Conservation (phyloP, 2,329 filamentous ascomycete species). For the Dactylonectria estremocensis region DNA sequence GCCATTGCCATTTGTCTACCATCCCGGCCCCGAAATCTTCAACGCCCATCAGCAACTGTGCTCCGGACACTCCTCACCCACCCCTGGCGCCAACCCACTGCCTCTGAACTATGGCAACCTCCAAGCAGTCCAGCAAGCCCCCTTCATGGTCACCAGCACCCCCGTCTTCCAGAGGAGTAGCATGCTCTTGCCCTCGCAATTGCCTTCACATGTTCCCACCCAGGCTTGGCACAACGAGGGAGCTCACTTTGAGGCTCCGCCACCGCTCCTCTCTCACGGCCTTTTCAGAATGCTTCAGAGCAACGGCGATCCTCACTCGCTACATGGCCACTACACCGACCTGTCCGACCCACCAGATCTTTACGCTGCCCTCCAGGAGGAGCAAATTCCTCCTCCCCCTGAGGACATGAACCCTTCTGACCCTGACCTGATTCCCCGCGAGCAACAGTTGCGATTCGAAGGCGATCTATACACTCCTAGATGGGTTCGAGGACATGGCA, state of each 20-base stretch:
- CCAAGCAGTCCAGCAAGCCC: slow-evolving; percentile 69
- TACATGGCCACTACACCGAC: slow-evolving; percentile 80
- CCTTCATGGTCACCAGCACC: slow-evolving; percentile 68
- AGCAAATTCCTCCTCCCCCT: slow-evolving; percentile 80
- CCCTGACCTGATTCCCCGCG: slow-evolving; percentile 81
- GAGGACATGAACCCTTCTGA: slow-evolving; percentile 87
- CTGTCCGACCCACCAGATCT: slow-evolving; percentile 83
- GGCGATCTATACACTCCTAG: slow-evolving; percentile 87
- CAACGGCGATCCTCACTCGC: slow-evolving; percentile 78
- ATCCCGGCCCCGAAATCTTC: slow-evolving; percentile 73
- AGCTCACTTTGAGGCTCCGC: slow-evolving; percentile 71
- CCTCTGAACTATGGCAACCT: slow-evolving; percentile 70
- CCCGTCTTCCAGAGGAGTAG: slow-evolving; percentile 68
- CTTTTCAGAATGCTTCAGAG: slow-evolving; percentile 82
- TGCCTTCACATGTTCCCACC: slow-evolving; percentile 67
- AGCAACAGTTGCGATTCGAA: slow-evolving; percentile 84
- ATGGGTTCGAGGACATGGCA: slow-evolving; percentile 89
- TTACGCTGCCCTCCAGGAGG: slow-evolving; percentile 81
- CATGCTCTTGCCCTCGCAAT: slow-evolving; percentile 68
- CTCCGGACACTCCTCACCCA: slow-evolving; percentile 58
- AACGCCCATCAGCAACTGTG: slow-evolving; percentile 69
- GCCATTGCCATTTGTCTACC: slow-evolving; percentile 74
- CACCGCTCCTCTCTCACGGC: slow-evolving; percentile 78
- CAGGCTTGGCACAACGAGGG: slow-evolving; percentile 65
- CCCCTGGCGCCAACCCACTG: slow-evolving; percentile 62